Percentiles rank a stretch among this genome's conserved stretches.
Conservation (phyloP, 345 rosid genomes). For the Eucalyptus erythrocorys region DNA sequence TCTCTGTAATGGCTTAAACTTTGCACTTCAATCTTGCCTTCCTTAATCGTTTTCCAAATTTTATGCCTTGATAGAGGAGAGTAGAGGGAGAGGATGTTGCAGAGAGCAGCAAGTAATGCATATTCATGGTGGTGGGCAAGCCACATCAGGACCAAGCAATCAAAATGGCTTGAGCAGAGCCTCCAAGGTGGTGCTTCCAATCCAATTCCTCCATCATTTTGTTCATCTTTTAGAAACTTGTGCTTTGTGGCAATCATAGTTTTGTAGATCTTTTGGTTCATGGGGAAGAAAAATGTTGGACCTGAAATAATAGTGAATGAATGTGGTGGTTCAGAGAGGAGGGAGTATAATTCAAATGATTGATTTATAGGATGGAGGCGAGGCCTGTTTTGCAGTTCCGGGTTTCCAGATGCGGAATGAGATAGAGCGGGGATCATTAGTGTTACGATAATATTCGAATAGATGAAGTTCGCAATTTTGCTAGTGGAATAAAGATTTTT, state of each 20-base stretch:
- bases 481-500: neutral
- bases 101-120: constrained; percentile 41
- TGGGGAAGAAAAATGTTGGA: neutral
- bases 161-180: constrained; percentile 42
- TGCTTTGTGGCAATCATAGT: neutral
- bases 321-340: neutral
- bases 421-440: neutral
- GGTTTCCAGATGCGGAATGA: neutral
- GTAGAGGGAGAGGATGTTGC: constrained; percentile 6
- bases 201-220: neutral
- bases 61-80: neutral
- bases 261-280: neutral
- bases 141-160: constrained; percentile 41
- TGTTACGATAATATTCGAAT: neutral
- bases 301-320: neutral
- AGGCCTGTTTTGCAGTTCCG: neutral
- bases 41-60: neutral
- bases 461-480: neutral
- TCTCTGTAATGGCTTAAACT: neutral
- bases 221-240: neutral
- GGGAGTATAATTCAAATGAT: neutral
- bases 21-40: neutral
- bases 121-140: constrained; percentile 57
- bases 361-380: neutral
- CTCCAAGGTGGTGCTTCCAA: constrained; percentile 19